Evolutionary conservation across 495 filamentous ascomycete species (phyloP).

Genomic region (Xylaria flabelliformis): DNA sequence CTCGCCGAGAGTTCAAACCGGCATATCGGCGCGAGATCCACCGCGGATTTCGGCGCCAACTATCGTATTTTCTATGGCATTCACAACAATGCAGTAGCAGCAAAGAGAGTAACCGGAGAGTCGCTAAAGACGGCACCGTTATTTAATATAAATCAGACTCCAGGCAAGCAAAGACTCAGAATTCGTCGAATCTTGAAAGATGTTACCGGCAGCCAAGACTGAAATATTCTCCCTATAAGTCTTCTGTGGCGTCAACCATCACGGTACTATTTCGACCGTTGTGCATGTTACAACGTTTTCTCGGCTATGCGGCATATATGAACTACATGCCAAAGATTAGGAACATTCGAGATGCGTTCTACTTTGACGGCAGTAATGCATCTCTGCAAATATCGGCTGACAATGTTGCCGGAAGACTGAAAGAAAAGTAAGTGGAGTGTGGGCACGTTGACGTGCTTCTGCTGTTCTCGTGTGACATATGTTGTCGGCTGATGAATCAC

Average conservation of each 20-base stretch:
- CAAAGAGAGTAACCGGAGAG: too few species aligned
- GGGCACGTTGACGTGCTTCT: background rate
- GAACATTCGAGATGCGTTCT: background rate
- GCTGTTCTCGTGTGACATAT: background rate
- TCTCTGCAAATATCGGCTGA: background rate
- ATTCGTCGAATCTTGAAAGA: background rate
- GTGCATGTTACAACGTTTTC: background rate
- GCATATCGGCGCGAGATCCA: background rate
- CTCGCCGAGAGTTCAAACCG: background rate
- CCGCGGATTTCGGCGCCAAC: background rate
- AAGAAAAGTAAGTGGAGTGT: background rate
- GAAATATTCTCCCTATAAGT: background rate
- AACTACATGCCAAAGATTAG: background rate
- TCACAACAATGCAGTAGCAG: too few species aligned
- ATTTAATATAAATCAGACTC: background rate
- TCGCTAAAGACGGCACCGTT: background rate
- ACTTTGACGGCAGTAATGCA: background rate
- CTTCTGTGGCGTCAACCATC: background rate
- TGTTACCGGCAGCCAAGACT: background rate
- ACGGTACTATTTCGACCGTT: background rate
- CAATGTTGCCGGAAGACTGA: background rate
- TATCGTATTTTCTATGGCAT: background rate
- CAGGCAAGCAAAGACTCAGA: background rate
- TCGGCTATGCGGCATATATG: background rate
- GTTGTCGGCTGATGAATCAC: background rate